These are phyloP conservation scores for Paspalum notatum DNA, from an alignment of 176 grass and related monocot genomes.

Conservation along the genomic window DNA sequence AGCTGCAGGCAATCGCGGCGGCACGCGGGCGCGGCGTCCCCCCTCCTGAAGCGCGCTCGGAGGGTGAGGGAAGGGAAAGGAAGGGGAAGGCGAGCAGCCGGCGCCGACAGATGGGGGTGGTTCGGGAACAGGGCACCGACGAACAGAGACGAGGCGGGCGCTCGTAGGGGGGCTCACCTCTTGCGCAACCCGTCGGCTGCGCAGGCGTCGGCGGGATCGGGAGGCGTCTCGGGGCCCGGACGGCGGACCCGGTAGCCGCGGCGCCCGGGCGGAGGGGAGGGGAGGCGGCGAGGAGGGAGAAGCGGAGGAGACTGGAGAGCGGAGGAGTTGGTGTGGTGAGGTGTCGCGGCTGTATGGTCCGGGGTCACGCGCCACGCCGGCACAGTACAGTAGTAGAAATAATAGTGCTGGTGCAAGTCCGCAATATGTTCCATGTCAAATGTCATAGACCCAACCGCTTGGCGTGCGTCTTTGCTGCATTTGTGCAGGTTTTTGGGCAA, in stretches of 20 bases:
- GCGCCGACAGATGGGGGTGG: neutral
- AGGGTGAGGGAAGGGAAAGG: neutral
- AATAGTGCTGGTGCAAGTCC: too few species aligned
- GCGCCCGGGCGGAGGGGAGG: neutral
- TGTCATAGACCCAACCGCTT: too few species aligned
- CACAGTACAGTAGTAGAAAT: too few species aligned
- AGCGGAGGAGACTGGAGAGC: conserved; percentile 7
- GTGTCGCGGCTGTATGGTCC: too few species aligned
- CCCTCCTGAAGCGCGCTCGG: neutral
- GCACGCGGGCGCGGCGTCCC: neutral
- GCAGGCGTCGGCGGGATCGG: neutral
- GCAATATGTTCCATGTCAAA: too few species aligned
- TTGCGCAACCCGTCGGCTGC: neutral
- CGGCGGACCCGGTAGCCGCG: neutral
- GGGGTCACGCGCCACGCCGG: too few species aligned
- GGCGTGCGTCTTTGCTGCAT: too few species aligned
- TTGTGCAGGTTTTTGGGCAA: too few species aligned
- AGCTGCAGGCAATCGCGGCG: neutral
- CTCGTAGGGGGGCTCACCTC: neutral
- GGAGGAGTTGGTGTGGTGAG: conserved; percentile 21
- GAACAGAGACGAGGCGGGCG: too few species aligned
- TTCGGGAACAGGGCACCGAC: neutral
- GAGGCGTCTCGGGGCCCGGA: neutral
- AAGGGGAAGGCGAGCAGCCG: neutral
- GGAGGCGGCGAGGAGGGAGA: conserved; percentile 27